These are phyloP conservation scores for Amanita muscaria DNA, from an alignment of 768 basidiomycete genomes.

Conservation along the genomic window DNA sequence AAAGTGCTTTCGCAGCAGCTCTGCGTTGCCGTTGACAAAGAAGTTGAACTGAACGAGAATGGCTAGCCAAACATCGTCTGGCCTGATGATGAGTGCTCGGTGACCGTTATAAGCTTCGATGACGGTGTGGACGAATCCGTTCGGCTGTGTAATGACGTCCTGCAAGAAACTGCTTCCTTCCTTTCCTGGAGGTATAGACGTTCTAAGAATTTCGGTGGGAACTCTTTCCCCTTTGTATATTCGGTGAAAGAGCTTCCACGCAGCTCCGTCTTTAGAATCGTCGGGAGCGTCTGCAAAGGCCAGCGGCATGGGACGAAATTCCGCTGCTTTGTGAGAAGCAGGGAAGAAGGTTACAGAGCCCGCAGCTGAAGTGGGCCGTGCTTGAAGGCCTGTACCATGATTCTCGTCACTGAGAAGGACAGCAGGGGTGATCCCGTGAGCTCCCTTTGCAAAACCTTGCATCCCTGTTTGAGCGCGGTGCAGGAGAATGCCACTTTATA, in stretches of 20 bases:
- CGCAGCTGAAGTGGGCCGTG: no score
- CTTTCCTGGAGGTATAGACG: not conserved
- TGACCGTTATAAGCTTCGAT: slow-evolving; percentile 28
- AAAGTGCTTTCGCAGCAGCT: slow-evolving; percentile 20
- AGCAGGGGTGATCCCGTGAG: no score
- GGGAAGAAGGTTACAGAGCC: no score
- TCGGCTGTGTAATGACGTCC: slow-evolving; percentile 17
- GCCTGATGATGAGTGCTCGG: slow-evolving; percentile 12
- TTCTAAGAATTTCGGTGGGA: not conserved
- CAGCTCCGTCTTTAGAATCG: no score
- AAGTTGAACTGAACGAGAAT: slow-evolving; percentile 25
- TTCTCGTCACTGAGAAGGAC: no score
- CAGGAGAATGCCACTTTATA: no score
- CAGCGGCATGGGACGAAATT: not conserved
- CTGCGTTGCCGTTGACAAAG: slow-evolving; percentile 22
- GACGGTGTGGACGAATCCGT: slow-evolving; percentile 28
- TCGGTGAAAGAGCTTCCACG: not conserved
- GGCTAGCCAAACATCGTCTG: slow-evolving; percentile 24
- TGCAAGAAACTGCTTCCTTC: not conserved
- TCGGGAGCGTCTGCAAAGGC: not conserved
- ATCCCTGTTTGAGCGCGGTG: no score
- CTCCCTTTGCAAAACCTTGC: no score
- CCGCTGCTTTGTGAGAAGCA: not conserved
- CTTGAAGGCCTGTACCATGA: no score
- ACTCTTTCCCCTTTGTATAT: not conserved